phyloP scores from a whole-genome alignment of 306 rosid genomes.

The Mimosa pudica region DNA sequence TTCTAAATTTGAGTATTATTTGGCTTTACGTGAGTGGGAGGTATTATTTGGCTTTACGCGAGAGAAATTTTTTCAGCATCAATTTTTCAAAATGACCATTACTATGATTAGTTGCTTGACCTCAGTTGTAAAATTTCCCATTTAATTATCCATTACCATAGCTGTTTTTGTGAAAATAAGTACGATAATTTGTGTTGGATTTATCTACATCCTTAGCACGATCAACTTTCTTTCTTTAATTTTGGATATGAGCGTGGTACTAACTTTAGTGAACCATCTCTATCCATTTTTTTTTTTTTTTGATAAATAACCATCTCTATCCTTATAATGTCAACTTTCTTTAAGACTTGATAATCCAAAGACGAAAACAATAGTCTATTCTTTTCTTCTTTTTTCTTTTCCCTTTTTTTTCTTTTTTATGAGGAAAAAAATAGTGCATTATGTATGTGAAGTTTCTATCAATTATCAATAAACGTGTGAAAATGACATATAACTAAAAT shows the following conservation, averaged over 20 bases:
- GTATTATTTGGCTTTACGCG: not conserved
- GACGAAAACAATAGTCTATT: not conserved
- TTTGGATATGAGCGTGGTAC: not conserved
- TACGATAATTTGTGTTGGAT: not conserved
- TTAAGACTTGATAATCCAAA: not conserved
- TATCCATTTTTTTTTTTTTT: too few species aligned
- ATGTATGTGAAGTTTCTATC: slow-evolving; percentile 32
- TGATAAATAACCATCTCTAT: not conserved
- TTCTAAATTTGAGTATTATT: not conserved
- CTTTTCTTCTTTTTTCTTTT: not conserved
- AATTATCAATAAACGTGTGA: slow-evolving; percentile 15
- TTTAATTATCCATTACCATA: not conserved
- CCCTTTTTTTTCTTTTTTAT: not conserved
- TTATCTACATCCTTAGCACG: not conserved
- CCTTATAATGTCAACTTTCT: slow-evolving; percentile 1
- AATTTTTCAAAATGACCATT: not conserved
- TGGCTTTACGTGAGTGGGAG: not conserved
- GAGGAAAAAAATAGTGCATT: not conserved
- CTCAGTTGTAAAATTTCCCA: not conserved
- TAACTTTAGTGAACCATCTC: not conserved
- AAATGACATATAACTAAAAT: slow-evolving; percentile 40
- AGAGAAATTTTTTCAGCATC: not conserved
- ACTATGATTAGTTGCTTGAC: not conserved
- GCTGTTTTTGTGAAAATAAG: not conserved
- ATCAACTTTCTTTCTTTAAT: not conserved